Evolutionary conservation across 2,329 filamentous ascomycete genomes (phyloP).

Genomic region (Phaeosphaeria sp.): DNA sequence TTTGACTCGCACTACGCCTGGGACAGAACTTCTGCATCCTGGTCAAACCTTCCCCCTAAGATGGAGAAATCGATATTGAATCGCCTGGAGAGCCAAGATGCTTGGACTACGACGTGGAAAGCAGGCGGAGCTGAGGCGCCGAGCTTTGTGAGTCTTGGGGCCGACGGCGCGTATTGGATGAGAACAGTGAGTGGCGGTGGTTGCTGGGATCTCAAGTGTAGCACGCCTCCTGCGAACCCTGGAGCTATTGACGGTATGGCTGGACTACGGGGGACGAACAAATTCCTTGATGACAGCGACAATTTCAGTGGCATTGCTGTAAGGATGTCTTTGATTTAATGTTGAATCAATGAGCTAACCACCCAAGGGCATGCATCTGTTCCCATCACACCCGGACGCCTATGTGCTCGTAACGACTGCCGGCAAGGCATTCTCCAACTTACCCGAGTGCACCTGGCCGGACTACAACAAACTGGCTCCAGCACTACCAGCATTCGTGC

Average conservation of each 20-base stretch:
- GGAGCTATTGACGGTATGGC: conserved; percentile 30
- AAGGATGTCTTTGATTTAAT: conserved; percentile 6
- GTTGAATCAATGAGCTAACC: conserved; percentile 1
- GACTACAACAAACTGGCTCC: conserved; percentile 41
- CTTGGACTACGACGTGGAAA: conserved; percentile 34
- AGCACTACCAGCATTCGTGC: conserved; percentile 28
- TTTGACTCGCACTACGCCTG: conserved; percentile 40
- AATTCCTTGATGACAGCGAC: conserved; percentile 28
- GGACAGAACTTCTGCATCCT: conserved; percentile 33
- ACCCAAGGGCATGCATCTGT: conserved; percentile 36
- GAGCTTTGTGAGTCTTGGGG: conserved; percentile 37
- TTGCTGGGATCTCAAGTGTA: conserved; percentile 37
- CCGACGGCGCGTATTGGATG: conserved; percentile 41
- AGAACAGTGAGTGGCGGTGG: conserved; percentile 39
- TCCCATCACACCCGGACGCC: conserved; percentile 29
- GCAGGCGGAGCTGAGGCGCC: conserved; percentile 34
- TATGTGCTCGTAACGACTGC: conserved; percentile 36
- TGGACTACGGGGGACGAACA: conserved; percentile 35
- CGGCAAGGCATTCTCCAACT: conserved; percentile 40
- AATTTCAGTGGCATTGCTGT: conserved; percentile 36
- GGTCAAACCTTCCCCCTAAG: conserved; percentile 34
- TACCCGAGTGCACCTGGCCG: conserved; percentile 40
- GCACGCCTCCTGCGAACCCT: conserved; percentile 3
- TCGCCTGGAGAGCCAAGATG: conserved; percentile 31
- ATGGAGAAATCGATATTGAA: conserved; percentile 35